Percentiles rank a stretch among this genome's conserved stretches.
Conservation (phyloP, 768 basidiomycete species). For the Pleurotus tuoliensis region DNA sequence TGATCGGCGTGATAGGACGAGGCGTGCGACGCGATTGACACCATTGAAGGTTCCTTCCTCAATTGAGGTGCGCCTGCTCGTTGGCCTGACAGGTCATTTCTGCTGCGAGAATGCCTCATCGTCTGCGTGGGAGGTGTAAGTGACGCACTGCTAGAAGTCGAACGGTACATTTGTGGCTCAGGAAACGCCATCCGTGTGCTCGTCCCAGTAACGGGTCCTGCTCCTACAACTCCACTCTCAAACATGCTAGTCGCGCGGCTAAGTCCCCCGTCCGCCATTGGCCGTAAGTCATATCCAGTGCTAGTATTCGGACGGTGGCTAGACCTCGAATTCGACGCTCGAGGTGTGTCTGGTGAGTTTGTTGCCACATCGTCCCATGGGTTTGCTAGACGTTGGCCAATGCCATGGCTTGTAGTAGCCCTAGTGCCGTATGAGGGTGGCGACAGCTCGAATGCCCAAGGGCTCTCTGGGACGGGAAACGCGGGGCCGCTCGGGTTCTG, state of each 20-base stretch:
- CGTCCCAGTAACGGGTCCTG: neutral
- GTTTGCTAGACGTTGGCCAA: neutral
- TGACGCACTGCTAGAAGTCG: conserved; percentile 2
- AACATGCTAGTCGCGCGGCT: conserved; percentile 7
- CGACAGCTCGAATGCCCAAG: conserved; percentile 4
- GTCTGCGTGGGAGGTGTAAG: neutral
- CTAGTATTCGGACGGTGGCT: neutral
- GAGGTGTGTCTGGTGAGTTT: neutral
- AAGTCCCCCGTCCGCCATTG: neutral
- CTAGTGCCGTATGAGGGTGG: neutral
- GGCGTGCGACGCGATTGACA: conserved; percentile 24
- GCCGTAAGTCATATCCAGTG: neutral
- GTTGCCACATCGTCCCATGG: neutral
- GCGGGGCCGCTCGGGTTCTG: neutral
- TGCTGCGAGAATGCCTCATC: conserved; percentile 32
- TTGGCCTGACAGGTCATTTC: conserved; percentile 29
- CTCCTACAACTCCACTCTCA: conserved; percentile 1
- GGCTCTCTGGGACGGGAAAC: neutral
- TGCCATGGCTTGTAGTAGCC: neutral
- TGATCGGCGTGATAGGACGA: conserved; percentile 34
- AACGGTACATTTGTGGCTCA: conserved; percentile 1
- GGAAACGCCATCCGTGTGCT: conserved; percentile 1
- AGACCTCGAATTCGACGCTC: neutral
- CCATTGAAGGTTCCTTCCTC: conserved; percentile 30
- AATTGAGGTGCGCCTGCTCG: conserved; percentile 12